Base-by-base conservation (phyloP, 495 filamentous ascomycete species). In the Chaetomium fimeti region DNA sequence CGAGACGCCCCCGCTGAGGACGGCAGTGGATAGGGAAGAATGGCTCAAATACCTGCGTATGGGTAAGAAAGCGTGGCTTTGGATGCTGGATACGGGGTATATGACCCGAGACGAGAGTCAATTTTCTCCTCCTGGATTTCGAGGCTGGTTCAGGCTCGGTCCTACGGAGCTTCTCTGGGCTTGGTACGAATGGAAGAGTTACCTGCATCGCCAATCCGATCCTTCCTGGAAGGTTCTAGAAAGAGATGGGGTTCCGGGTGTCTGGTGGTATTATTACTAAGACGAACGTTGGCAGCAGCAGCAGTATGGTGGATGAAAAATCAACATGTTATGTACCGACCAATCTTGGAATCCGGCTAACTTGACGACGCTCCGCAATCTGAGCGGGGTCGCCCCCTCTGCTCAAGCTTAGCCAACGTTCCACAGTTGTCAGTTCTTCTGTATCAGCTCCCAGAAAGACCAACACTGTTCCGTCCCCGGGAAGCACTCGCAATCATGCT, bases 261-360 rank as follows among this genome's bases (percentile, higher is more conserved):
- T 48, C 45, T 48, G 45, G 45, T 48, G 45, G 45, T 48, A 48
- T 48, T 48, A 48, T 48, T 48, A 48, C 45, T 48, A n/a, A 48
- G 45, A 48, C 45, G 45, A 48, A 48, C 45, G 45, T 48, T 48
- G n/a, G 45, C 45, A 48, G 45, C 45, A 48, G 45, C 45, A 48
- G 45, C 45, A 48, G 45, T 16, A 48, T 48, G 18, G 45, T 48
- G n/a, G 45, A 48, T 48, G 45, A 48, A 48, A 48, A 48, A 48
- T 48, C 45, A 48, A 48, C n/a, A 48, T 48, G 45, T 48, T 48
- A 48, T 48, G 45, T 16, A 48, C 45, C 45, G 45, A 48, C 45
- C 45, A 48, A 48, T 32, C 29, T 32, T 32, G 29, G 29, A 32
- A 32, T n/a, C n/a, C n/a, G n/a, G n/a, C n/a, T n/a, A n/a, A n/a